These are phyloP conservation scores for Ophiognomonia clavigignenti-juglandacearum DNA, from an alignment of 2,329 filamentous ascomycete species.

Conservation along the genomic window DNA sequence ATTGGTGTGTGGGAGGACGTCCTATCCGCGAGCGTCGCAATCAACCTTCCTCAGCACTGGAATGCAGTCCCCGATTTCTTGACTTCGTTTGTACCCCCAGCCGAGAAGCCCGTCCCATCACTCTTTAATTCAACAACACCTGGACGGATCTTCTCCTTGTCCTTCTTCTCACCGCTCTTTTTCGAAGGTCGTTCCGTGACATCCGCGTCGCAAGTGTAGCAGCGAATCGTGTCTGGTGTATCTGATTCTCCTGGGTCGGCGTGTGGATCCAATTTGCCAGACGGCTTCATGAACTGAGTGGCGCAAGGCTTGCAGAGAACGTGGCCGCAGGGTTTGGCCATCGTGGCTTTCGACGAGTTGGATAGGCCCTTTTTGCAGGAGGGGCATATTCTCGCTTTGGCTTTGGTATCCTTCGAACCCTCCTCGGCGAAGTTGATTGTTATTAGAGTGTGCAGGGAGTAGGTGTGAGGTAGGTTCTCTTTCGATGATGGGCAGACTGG, in stretches of 20 bases:
- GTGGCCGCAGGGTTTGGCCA: conserved; percentile 86
- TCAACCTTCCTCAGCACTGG: conserved; percentile 75
- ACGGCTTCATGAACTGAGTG: conserved; percentile 71
- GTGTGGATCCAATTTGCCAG: conserved; percentile 53
- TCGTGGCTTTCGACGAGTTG: conserved; percentile 76
- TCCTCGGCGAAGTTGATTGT: conserved; percentile 74
- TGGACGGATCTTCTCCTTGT: conserved; percentile 55
- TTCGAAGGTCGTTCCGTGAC: conserved; percentile 46
- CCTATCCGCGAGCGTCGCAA: no score
- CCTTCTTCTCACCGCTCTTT: conserved; percentile 38
- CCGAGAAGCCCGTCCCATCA: conserved; percentile 90
- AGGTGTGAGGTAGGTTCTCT: conserved; percentile 61
- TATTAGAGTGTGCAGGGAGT: conserved; percentile 75
- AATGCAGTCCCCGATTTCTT: conserved; percentile 76
- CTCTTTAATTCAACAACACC: conserved; percentile 76
- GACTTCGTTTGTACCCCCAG: conserved; percentile 77
- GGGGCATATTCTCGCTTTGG: conserved; percentile 59
- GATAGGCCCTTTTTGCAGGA: conserved; percentile 78
- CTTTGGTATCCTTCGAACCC: conserved; percentile 42
- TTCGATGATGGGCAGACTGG: conserved; percentile 75
- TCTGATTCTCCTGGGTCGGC: conserved; percentile 43
- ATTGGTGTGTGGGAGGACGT: no score
- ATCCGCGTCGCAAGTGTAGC: conserved; percentile 83
- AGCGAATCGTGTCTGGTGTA: conserved; percentile 48
- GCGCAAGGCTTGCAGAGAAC: conserved; percentile 84